Conservation (phyloP, 768 basidiomycete genomes). For the Suillus spraguei region DNA sequence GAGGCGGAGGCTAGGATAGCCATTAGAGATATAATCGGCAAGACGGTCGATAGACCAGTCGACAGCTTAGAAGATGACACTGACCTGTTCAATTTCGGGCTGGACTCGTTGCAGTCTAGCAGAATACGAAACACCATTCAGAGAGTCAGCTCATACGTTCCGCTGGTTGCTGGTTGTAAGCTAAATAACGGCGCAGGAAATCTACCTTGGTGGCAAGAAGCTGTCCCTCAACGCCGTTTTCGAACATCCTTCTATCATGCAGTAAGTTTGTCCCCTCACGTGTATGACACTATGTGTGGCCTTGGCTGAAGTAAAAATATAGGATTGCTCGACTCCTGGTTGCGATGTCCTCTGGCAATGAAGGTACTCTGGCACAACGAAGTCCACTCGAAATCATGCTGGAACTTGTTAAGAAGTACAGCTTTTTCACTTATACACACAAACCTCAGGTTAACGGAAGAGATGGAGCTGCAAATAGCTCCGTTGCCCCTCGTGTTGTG, state of each 20-base stretch:
- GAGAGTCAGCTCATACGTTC: conserved; percentile 37
- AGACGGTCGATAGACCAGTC: conserved; percentile 23
- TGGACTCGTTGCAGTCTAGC: conserved; percentile 56
- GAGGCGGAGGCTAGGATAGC: conserved; percentile 17
- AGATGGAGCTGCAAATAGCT: conserved; percentile 16
- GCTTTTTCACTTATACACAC: conserved; percentile 14
- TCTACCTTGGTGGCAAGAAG: conserved; percentile 25
- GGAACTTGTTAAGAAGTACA: conserved; percentile 47
- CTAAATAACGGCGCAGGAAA: conserved; percentile 37
- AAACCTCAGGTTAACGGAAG: conserved; percentile 10
- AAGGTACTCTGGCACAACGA: conserved; percentile 20
- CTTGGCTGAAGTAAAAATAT: not conserved
- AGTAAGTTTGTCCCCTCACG: conserved; percentile 26
- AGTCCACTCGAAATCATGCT: conserved; percentile 44
- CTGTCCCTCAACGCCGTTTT: conserved; percentile 42
- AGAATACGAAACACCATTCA: conserved; percentile 51
- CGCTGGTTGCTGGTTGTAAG: conserved; percentile 19
- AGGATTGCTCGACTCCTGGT: conserved; percentile 46
- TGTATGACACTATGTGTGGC: conserved; percentile 2
- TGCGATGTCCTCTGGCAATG: conserved; percentile 35
- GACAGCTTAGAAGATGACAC: conserved; percentile 30
- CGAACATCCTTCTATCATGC: conserved; percentile 47
- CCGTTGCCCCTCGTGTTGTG: not conserved
- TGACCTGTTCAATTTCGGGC: conserved; percentile 50
- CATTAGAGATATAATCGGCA: conserved; percentile 21